phyloP scores from a whole-genome alignment of 306 rosid species.

The Glycine tomentella region DNA sequence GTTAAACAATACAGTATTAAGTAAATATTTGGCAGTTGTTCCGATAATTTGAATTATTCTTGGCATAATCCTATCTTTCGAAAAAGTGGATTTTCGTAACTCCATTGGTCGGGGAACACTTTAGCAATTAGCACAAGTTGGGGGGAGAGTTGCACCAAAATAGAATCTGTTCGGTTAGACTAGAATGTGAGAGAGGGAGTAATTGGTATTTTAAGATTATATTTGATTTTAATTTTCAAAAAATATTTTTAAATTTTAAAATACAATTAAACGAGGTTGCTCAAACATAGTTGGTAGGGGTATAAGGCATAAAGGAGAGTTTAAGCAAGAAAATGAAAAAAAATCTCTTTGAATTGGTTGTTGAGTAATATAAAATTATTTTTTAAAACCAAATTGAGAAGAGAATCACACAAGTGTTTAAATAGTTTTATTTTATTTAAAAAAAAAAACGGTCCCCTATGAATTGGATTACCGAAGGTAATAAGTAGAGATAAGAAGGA shows the following conservation, averaged over 20 bases:
- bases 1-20: too few relatives aligned
- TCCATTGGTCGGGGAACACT: too few relatives aligned
- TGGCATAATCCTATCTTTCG: neutral
- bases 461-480: neutral
- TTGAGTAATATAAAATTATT: too few relatives aligned
- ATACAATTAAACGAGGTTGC: too few relatives aligned
- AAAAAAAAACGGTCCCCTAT: constrained; percentile 2
- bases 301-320: too few relatives aligned
- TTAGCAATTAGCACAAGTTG: neutral
- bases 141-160: neutral
- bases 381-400: neutral
- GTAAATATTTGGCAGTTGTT: neutral
- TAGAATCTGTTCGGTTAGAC: neutral
- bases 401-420: neutral
- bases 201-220: too few relatives aligned
- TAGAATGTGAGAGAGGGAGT: too few relatives aligned
- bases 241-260: too few relatives aligned
- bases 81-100: neutral
- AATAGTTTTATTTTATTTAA: neutral
- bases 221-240: too few relatives aligned
- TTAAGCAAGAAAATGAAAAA: too few relatives aligned
- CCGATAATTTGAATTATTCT: neutral
- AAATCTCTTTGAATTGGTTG: too few relatives aligned
- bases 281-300: too few relatives aligned
- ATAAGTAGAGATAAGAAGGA: constrained; percentile 29